These are phyloP conservation scores for Rhizopus sp. DNA, from an alignment of 371 early-diverging fungal species.

Conservation along the genomic window DNA sequence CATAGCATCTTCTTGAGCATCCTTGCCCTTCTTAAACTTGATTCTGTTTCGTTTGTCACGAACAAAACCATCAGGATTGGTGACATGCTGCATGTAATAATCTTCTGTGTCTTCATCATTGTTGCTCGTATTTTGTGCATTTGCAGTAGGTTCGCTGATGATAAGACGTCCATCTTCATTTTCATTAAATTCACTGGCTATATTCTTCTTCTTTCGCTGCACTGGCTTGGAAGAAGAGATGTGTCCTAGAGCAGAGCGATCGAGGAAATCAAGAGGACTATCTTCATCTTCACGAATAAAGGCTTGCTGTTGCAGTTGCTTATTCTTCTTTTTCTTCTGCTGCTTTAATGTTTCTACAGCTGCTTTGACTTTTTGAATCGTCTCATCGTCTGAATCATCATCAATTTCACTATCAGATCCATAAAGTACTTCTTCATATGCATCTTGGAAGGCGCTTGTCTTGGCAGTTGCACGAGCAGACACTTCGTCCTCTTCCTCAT, in stretches of 20 bases:
- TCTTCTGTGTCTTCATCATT: slow-evolving; percentile 60
- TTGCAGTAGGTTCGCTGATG: slow-evolving; percentile 64
- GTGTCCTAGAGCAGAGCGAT: slow-evolving; percentile 79
- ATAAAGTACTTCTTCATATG: slow-evolving; percentile 89
- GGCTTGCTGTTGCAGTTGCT: slow-evolving; percentile 15
- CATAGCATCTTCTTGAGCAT: slow-evolving; percentile 51
- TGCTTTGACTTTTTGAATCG: slow-evolving; percentile 33
- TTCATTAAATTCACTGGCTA: slow-evolving; percentile 57
- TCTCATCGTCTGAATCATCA: slow-evolving; percentile 61
- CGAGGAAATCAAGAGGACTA: slow-evolving; percentile 91
- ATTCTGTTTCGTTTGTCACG: slow-evolving; percentile 83
- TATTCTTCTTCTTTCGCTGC: slow-evolving; percentile 52
- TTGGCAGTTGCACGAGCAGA: slow-evolving; percentile 42
- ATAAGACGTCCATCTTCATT: slow-evolving; percentile 80
- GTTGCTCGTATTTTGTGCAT: slow-evolving; percentile 39
- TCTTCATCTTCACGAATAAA: slow-evolving; percentile 81
- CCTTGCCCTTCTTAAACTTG: slow-evolving; percentile 81
- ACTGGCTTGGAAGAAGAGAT: slow-evolving; percentile 61
- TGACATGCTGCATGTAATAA: slow-evolving; percentile 81
- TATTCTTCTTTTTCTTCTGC: slow-evolving; percentile 49
- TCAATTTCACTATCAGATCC: slow-evolving; percentile 91
- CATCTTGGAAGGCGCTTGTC: slow-evolving; percentile 64
- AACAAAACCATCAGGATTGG: slow-evolving; percentile 82
- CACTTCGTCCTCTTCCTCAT: slow-evolving; percentile 50
- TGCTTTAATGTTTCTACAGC: slow-evolving; percentile 34